phyloP scores from a whole-genome alignment of 257 asterid species.

The Solanum sejunctum region DNA sequence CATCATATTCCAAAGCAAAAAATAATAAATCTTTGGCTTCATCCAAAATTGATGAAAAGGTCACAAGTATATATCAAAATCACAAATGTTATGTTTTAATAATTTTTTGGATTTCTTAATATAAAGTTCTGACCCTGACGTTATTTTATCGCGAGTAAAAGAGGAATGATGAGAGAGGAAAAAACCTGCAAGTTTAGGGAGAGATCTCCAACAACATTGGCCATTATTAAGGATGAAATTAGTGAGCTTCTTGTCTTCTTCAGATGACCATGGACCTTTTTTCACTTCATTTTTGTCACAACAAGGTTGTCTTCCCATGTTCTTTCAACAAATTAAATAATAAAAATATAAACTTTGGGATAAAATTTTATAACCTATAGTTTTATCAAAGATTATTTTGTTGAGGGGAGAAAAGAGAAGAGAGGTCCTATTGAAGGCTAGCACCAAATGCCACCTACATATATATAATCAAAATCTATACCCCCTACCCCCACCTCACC shows the following conservation, averaged over 20 bases:
- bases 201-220: conserved; percentile 98
- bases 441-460: conserved; percentile 1
- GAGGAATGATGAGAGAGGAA: background rate
- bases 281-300: conserved; percentile 89
- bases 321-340: background rate
- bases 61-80: background rate
- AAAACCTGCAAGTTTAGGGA: conserved; percentile 89
- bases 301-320: conserved; percentile 91
- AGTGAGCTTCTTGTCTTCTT: conserved; percentile 78
- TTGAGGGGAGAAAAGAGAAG: background rate
- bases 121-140: background rate
- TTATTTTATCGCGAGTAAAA: background rate
- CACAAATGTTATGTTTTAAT: background rate
- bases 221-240: conserved; percentile 69
- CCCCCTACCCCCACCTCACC: background rate
- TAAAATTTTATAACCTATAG: background rate
- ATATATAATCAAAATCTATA: background rate
- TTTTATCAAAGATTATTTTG: background rate
- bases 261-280: conserved; percentile 96
- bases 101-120: accelerated
- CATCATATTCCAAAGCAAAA: too few relatives aligned
- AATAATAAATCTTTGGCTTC: too few relatives aligned
- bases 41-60: too few relatives aligned
- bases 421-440: background rate
- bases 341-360: background rate